Conservation (phyloP, 768 basidiomycete species). For the Auricularia sp. region DNA sequence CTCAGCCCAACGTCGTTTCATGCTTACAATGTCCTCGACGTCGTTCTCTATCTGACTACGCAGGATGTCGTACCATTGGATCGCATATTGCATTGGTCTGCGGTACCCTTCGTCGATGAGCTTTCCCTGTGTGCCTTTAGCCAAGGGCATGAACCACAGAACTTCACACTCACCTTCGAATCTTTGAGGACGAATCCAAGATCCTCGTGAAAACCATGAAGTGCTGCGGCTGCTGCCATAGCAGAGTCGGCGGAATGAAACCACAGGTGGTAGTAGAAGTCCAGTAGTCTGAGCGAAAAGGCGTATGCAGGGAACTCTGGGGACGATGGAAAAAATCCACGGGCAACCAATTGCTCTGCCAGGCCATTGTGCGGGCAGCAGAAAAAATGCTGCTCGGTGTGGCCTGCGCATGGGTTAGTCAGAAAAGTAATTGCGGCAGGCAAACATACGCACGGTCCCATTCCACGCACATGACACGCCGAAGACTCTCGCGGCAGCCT, state of each 20-base stretch:
- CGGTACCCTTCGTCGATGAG: constrained; percentile 22
- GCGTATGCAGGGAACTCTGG: constrained; percentile 13
- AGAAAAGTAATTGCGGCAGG: background rate
- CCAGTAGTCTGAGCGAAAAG: constrained; percentile 20
- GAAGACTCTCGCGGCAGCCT: background rate
- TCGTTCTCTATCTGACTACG: constrained; percentile 11
- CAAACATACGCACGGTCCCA: background rate
- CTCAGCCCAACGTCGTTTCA: too few relatives aligned
- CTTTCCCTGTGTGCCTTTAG: background rate
- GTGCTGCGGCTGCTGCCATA: constrained; percentile 17
- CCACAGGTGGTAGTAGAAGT: constrained; percentile 26
- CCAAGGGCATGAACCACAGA: too few relatives aligned
- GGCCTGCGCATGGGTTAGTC: background rate
- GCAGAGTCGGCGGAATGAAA: constrained; percentile 28
- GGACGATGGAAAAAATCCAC: constrained; percentile 23
- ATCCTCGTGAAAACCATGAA: constrained; percentile 21
- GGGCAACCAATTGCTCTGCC: background rate
- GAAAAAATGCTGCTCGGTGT: background rate
- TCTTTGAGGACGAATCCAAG: constrained; percentile 16
- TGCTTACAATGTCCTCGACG: background rate
- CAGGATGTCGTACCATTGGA: constrained; percentile 23
- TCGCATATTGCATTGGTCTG: constrained; percentile 12
- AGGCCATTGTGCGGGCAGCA: background rate
- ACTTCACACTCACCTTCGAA: constrained; percentile 8
- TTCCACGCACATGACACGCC: background rate